Base-by-base conservation (phyloP, 805 yeast genomes). In the Yarrowia sp. region DNA sequence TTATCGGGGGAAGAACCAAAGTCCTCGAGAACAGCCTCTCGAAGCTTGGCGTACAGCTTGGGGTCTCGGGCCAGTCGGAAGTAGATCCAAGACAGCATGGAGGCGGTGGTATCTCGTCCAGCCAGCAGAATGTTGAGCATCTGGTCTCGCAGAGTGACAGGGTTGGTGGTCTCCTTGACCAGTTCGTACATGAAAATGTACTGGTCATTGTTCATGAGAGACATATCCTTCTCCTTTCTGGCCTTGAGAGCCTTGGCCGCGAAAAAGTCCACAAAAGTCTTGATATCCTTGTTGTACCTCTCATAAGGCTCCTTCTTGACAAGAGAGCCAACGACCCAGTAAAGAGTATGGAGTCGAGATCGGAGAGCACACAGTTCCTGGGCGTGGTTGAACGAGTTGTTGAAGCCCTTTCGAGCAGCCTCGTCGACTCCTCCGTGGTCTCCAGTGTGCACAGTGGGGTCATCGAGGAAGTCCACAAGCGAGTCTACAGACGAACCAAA, bases 101-200 rank as follows among this genome's bases (percentile, higher is more conserved):
- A 81, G 9, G 87, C 86, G 15, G 87, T 84, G 50, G 87, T 84
- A 71, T 84, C 87, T 72, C 87, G 78, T 24, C 86, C 86, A 13
- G 87, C 87, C 17, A 84, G 73, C 68, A 84, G 77, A 67, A 84
- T 80, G 72, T 83, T 84, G 73, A 84, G 76, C 60, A 82, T 77
- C 74, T 84, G 86, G 72, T 83, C 85, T 64, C 86, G 77, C 69
- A 84, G 80, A n/a, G 79, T 78, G 64, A 69, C 74, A 15, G 84
- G 83, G 71, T 84, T 81, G 66, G 81, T 78, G 12, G 86, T 83
- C 72, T 82, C 82, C 74, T 82, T 81, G 63, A 78, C 83, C 70
- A 84, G 78, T 71, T 83, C 86, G 63, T 79, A 77, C 69, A 84
- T 79, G 74, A 84, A 83, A 13, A 82, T 79, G 70, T 82, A 84